Percentiles rank a stretch among this genome's conserved stretches.
Conservation (phyloP, 2,329 filamentous ascomycete genomes). For the Ceratocystis huliohia region DNA sequence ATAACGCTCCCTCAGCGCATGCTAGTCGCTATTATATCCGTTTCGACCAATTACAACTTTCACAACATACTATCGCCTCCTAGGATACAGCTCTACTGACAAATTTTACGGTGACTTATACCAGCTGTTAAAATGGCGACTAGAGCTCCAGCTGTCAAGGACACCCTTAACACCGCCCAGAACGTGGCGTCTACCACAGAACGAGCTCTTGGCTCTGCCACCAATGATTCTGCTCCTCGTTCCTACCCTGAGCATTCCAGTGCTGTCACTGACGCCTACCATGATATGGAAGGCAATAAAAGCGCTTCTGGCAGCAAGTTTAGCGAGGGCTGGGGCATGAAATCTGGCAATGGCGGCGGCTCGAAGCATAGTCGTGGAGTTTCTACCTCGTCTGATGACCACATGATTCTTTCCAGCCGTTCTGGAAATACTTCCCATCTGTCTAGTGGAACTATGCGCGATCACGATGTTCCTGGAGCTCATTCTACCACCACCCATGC, state of each 20-base stretch:
- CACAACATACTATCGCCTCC: background rate
- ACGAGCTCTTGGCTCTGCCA: background rate
- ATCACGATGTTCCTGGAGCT: background rate
- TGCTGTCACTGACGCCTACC: slow-evolving; percentile 11
- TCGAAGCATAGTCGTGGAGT: slow-evolving; percentile 14
- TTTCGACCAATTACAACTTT: background rate
- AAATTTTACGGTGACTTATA: background rate
- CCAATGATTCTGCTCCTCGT: slow-evolving; percentile 4
- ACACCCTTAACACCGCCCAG: slow-evolving; percentile 9
- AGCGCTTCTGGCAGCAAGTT: slow-evolving; percentile 7
- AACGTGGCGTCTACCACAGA: background rate
- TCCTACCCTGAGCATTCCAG: slow-evolving; percentile 10
- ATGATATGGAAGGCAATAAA: slow-evolving; percentile 7
- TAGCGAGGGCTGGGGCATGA: slow-evolving; percentile 1
- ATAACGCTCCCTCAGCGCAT: no score
- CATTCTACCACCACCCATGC: background rate
- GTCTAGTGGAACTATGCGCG: slow-evolving; percentile 12
- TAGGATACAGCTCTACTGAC: background rate
- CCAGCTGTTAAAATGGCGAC: background rate
- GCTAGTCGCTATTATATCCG: background rate
- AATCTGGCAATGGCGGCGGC: background rate
- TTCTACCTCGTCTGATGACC: slow-evolving; percentile 18
- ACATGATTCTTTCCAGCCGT: slow-evolving; percentile 19
- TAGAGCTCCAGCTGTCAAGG: slow-evolving; percentile 10
- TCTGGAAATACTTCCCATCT: slow-evolving; percentile 11